A percentile compares a stretch with the other conserved stretches of the same genome.
These are phyloP conservation scores for Quaeritorhiza haematococci DNA, from an alignment of 371 early-diverging fungal species.

Conservation along the genomic window DNA sequence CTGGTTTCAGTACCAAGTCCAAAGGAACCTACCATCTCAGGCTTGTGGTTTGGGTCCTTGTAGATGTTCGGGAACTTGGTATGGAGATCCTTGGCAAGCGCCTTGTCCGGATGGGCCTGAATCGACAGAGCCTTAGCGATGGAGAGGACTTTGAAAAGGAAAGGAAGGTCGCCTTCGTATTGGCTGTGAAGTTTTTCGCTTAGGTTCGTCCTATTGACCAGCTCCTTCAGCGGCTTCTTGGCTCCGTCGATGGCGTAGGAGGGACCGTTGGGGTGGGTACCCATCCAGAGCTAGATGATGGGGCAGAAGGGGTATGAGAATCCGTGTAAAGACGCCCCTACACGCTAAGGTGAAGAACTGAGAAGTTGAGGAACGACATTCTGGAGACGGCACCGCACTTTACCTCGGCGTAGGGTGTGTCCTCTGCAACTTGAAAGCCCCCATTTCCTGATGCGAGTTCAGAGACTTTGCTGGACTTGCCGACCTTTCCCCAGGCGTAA, in stretches of 20 bases:
- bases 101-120: constrained; percentile 96
- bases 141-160: constrained; percentile 94
- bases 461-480: constrained; percentile 76
- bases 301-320: neutral
- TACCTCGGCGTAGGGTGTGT: constrained; percentile 89
- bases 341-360: neutral
- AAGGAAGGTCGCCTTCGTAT: constrained; percentile 82
- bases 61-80: constrained; percentile 71
- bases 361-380: neutral
- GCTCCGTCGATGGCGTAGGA: constrained; percentile 42
- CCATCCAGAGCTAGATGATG: constrained; percentile 86
- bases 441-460: constrained; percentile 61
- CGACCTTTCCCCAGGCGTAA: constrained; percentile 96
- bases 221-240: constrained; percentile 46
- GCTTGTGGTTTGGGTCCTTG: constrained; percentile 91
- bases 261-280: constrained; percentile 93
- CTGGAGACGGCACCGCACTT: neutral
- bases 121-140: constrained; percentile 92
- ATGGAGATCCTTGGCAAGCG: constrained; percentile 70
- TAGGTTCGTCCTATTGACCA: constrained; percentile 50
- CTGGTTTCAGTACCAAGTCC: too few species aligned
- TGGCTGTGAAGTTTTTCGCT: constrained; percentile 28
- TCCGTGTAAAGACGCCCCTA: neutral
- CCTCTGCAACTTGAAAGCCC: constrained; percentile 45
- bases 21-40: constrained; percentile 72